phyloP scores from a whole-genome alignment of 2,329 filamentous ascomycete species.

The Trichoderma sp. region DNA sequence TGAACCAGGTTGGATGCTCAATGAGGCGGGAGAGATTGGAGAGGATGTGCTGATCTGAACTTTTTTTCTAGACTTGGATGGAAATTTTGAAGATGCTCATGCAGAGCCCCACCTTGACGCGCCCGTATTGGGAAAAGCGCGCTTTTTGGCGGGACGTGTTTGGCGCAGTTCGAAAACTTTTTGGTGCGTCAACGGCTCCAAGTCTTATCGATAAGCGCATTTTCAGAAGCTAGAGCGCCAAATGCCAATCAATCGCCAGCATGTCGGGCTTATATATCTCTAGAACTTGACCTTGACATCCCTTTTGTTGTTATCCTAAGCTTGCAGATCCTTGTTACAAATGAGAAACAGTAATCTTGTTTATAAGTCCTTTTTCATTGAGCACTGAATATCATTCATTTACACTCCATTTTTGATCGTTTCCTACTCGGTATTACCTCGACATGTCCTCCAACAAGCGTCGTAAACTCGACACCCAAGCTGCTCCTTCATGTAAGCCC shows the following conservation, averaged over 20 bases:
- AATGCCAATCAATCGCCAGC: background rate
- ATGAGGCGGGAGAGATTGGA: conserved; percentile 19
- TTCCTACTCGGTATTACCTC: background rate
- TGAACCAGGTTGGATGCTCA: conserved; percentile 25
- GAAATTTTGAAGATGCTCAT: conserved; percentile 19
- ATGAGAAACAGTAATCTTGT: no score
- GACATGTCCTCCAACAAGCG: conserved; percentile 33
- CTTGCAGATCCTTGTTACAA: background rate
- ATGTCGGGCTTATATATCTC: background rate
- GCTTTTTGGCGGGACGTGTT: conserved; percentile 7
- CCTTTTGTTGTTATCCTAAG: background rate
- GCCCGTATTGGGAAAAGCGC: conserved; percentile 14
- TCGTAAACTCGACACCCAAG: conserved; percentile 33
- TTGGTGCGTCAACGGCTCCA: background rate
- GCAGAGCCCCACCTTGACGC: conserved; percentile 18
- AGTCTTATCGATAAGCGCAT: conserved; percentile 13
- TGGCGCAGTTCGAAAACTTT: conserved; percentile 10
- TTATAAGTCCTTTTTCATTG: background rate
- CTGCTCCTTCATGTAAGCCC: conserved; percentile 31
- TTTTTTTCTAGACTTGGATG: conserved; percentile 6
- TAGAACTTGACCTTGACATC: background rate
- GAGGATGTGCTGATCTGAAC: background rate
- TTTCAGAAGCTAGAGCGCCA: background rate
- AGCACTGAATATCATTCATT: background rate
- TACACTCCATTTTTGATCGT: no score